Conservation (phyloP, 1,284 basidiomycete genomes). For the Ganoderma boninense region DNA sequence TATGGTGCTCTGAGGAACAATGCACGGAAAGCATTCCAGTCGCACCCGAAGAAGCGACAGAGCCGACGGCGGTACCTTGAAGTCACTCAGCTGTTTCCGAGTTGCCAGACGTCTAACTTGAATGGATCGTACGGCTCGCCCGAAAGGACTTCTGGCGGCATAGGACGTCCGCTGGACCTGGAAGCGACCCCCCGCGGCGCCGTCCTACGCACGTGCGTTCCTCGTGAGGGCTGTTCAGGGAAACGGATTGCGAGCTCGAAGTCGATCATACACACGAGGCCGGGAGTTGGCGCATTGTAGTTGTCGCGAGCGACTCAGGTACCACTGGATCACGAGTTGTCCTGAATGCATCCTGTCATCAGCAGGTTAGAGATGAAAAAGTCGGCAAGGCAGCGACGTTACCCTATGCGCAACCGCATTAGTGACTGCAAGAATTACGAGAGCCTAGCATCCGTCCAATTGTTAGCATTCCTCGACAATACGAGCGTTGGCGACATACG, state of each 20-base stretch:
- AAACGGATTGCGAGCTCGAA: slow-evolving; percentile 23
- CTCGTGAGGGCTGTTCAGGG: slow-evolving; percentile 22
- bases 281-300: slow-evolving; percentile 2
- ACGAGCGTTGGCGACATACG: not conserved
- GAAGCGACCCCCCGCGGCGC: slow-evolving; percentile 13
- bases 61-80: slow-evolving; percentile 10
- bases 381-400: not conserved
- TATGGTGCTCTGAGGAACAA: slow-evolving; percentile 1
- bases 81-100: slow-evolving; percentile 10
- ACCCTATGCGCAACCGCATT: slow-evolving; percentile 16
- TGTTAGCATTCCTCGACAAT: not conserved
- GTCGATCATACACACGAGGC: slow-evolving; percentile 25
- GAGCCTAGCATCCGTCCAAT: not conserved
- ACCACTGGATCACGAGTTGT: slow-evolving; percentile 26
- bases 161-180: slow-evolving; percentile 21
- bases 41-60: not conserved
- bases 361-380: not conserved
- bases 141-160: slow-evolving; percentile 26
- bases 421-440: slow-evolving; percentile 10
- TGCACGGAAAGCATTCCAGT: too few species aligned
- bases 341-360: slow-evolving; percentile 23
- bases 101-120: slow-evolving; percentile 24
- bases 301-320: slow-evolving; percentile 13
- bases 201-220: slow-evolving; percentile 16
- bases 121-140: slow-evolving; percentile 31